Evolutionary conservation across 2,329 filamentous ascomycete species (phyloP).

Genomic region (Didymella arachidicola): DNA sequence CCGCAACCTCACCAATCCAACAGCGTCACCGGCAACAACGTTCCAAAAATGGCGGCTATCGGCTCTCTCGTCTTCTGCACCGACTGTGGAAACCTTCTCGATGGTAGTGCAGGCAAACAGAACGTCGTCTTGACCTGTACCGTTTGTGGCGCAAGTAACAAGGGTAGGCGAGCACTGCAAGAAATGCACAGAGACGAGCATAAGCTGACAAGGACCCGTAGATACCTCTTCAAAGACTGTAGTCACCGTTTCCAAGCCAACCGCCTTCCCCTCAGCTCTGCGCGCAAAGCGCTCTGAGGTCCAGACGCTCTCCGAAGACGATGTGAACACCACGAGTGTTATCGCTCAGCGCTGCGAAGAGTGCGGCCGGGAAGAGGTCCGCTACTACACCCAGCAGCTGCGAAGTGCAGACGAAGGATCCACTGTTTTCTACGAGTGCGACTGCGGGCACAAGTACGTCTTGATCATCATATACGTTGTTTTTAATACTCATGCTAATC

Average conservation of each 20-base stretch:
- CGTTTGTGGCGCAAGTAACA: constrained; percentile 84
- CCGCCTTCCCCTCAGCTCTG: constrained; percentile 88
- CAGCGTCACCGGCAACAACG: constrained; percentile 6
- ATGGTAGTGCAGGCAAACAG: constrained; percentile 77
- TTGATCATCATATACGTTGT: not conserved
- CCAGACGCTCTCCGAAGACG: constrained; percentile 79
- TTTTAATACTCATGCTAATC: constrained; percentile 27
- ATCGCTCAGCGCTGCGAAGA: constrained; percentile 77
- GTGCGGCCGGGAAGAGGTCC: constrained; percentile 83
- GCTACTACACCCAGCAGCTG: constrained; percentile 83
- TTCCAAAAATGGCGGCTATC: constrained; percentile 77
- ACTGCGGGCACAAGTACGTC: constrained; percentile 82
- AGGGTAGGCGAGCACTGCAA: constrained; percentile 63
- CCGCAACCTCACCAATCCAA: constrained; percentile 12
- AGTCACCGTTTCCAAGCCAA: constrained; percentile 83
- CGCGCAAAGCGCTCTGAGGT: constrained; percentile 86
- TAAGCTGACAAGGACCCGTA: constrained; percentile 17
- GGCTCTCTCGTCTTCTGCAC: constrained; percentile 92
- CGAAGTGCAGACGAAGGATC: constrained; percentile 94
- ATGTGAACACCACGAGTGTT: constrained; percentile 75
- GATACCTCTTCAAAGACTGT: constrained; percentile 70
- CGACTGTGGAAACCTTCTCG: constrained; percentile 89
- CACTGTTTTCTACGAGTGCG: constrained; percentile 88
- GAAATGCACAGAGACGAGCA: not conserved
- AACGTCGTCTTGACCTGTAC: constrained; percentile 82